phyloP scores from a whole-genome alignment of 805 yeast genomes.

The Teunomyces barrocoloradensis region DNA sequence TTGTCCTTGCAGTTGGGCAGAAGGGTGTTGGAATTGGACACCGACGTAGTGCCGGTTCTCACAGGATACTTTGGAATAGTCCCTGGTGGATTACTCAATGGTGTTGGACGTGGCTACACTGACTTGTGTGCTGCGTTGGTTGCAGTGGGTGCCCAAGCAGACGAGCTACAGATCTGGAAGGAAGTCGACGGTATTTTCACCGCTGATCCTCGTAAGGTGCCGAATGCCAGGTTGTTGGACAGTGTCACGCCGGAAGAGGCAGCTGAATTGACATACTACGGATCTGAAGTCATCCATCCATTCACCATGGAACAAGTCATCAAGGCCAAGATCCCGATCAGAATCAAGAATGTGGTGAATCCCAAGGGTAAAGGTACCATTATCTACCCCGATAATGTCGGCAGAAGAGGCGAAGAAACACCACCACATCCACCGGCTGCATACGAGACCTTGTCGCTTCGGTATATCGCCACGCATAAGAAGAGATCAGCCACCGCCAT shows the following conservation, averaged over 20 bases:
- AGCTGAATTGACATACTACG: constrained; percentile 95
- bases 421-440: constrained; percentile 95
- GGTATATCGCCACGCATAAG: constrained; percentile 39
- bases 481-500: constrained; percentile 88
- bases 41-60: constrained; percentile 70
- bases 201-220: constrained; percentile 96
- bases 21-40: constrained; percentile 41
- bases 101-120: constrained; percentile 97
- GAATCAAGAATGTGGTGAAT: constrained; percentile 93
- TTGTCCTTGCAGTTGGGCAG: constrained; percentile 53
- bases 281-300: constrained; percentile 97
- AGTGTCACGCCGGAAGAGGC: constrained; percentile 98
- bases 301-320: constrained; percentile 99
- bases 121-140: constrained; percentile 96
- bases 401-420: constrained; percentile 80
- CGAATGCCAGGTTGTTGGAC: constrained; percentile 77
- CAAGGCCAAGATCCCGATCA: constrained; percentile 90
- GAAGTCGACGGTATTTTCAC: constrained; percentile 99
- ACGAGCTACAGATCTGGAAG: constrained; percentile 96
- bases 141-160: constrained; percentile 90
- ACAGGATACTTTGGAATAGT: constrained; percentile 95
- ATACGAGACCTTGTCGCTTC: constrained; percentile 44
- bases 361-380: constrained; percentile 92
- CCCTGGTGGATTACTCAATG: constrained; percentile 92
- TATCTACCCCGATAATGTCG: constrained; percentile 88